These are phyloP conservation scores for Leucoagaricus sp. DNA, from an alignment of 1,284 basidiomycete species.

Conservation along the genomic window DNA sequence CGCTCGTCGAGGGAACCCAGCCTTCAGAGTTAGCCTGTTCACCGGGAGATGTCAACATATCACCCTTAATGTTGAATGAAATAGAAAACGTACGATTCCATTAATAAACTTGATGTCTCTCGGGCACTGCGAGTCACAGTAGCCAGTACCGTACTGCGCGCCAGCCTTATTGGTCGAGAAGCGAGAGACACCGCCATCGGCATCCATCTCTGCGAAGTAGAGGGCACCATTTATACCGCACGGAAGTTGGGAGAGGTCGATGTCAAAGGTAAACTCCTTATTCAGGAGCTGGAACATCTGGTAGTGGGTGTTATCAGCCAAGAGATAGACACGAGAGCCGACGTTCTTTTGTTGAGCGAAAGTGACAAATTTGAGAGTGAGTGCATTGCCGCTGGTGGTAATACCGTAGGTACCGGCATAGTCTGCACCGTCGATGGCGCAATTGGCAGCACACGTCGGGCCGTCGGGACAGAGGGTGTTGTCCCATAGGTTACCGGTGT, in stretches of 20 bases:
- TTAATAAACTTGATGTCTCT: conserved; percentile 20
- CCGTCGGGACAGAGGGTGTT: conserved; percentile 15
- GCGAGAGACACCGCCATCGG: conserved; percentile 15
- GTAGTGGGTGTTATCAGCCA: conserved; percentile 14
- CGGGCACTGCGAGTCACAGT: conserved; percentile 20
- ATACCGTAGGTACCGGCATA: conserved; percentile 17
- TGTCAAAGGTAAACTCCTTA: conserved; percentile 18
- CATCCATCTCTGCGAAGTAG: conserved; percentile 20
- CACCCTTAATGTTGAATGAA: neutral
- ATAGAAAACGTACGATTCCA: conserved; percentile 13
- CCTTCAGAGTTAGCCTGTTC: conserved; percentile 17
- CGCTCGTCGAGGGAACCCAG: conserved; percentile 12
- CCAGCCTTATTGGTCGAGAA: conserved; percentile 17
- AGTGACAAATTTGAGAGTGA: conserved; percentile 18
- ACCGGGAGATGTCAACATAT: neutral
- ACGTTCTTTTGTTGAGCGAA: conserved; percentile 14
- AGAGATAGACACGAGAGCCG: conserved; percentile 16
- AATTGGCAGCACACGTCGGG: conserved; percentile 13
- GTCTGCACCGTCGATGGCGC: conserved; percentile 18
- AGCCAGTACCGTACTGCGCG: conserved; percentile 20
- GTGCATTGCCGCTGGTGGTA: conserved; percentile 15
- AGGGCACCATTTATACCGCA: conserved; percentile 18
- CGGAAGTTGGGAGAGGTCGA: conserved; percentile 17
- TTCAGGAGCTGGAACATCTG: conserved; percentile 15
- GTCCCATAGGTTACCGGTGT: conserved; percentile 19